Evolutionary conservation across 441 rosid species (phyloP), one percentile per base, ranked within the genome.

Genomic region (Syzygium malaccense): DNA sequence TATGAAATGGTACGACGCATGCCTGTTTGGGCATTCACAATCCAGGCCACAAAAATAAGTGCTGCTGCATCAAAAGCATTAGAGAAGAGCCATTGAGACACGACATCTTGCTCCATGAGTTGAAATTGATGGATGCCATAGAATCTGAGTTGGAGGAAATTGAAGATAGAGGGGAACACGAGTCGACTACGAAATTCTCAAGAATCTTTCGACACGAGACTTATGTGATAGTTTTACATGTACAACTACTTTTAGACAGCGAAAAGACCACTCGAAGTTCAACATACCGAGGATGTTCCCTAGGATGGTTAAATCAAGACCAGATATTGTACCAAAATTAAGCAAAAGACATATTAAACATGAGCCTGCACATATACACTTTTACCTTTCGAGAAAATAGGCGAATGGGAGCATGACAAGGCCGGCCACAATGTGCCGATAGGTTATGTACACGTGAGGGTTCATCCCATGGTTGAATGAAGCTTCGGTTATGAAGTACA

Each of bases 391-490:
- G 4, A 94, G 92, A 85, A 94, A 92, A 90, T 91, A 95, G 58
- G 98, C 97, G 64, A 95, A 93, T 88, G 97, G 98, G 56, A 93
- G 88, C 93, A 93, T 91, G 15, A 89, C 87, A 8, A 95, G 37
- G 71, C 93, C 92, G 6, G 93, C 90, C 19, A 93, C 94, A 19
- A 94, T 85, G 84, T 95, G 95, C 23, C 98, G 92, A 56, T 95
- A 95, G 57, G 98, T 95, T 62, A 95, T 64, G 90, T 93, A 93
- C 88, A 95, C 95, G 87, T 95, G 94, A 88, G 96, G 97, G 88
- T 95, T 93, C 95, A 96, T 92, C 32, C 97, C 96, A 87, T 93
- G 95, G 68, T 92, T 91, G 93, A 95, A 94, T 85, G 95, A 94
- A 19, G 95, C 97, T 88, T 96, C 95, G 4, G 96, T 93, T 87